Evolutionary conservation across 805 yeast species (phyloP).

Genomic region (Zygosaccharomyces bisporus): DNA sequence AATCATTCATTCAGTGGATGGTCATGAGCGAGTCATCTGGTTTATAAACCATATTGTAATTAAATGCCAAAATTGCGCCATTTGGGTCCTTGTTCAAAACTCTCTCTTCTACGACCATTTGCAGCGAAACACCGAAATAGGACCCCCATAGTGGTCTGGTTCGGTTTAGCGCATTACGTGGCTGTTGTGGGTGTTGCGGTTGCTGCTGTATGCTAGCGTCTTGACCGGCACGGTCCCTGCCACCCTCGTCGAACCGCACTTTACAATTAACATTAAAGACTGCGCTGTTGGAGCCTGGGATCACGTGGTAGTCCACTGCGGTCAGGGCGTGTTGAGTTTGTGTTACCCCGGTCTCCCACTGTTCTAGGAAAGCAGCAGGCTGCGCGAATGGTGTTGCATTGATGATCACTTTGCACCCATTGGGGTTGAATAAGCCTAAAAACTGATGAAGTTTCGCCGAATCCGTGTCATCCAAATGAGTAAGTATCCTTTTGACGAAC

Average conservation of each 20-base stretch:
- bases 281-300: constrained; percentile 58
- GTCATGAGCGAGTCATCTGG: constrained; percentile 49
- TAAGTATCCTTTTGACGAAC: constrained; percentile 35
- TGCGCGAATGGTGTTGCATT: constrained; percentile 33
- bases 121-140: constrained; percentile 64
- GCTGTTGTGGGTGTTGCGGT: constrained; percentile 12
- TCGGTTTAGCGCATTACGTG: constrained; percentile 19
- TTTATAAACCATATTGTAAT: constrained; percentile 61
- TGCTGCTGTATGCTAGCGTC: constrained; percentile 46
- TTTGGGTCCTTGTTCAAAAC: constrained; percentile 36
- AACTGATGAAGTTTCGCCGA: constrained; percentile 31
- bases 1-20: constrained; percentile 8
- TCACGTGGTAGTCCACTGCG: constrained; percentile 62
- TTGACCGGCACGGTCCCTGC: constrained; percentile 62
- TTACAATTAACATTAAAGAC: constrained; percentile 52
- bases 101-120: constrained; percentile 52
- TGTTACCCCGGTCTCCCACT: constrained; percentile 35
- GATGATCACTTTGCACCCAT: constrained; percentile 29
- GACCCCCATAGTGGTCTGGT: constrained; percentile 61
- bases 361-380: constrained; percentile 29
- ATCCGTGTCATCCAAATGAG: constrained; percentile 35
- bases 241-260: constrained; percentile 74
- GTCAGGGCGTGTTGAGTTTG: constrained; percentile 58
- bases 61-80: constrained; percentile 49
- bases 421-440: constrained; percentile 26